phyloP scores from a whole-genome alignment of 306 rosid species.

The Abrus pulchellus region DNA sequence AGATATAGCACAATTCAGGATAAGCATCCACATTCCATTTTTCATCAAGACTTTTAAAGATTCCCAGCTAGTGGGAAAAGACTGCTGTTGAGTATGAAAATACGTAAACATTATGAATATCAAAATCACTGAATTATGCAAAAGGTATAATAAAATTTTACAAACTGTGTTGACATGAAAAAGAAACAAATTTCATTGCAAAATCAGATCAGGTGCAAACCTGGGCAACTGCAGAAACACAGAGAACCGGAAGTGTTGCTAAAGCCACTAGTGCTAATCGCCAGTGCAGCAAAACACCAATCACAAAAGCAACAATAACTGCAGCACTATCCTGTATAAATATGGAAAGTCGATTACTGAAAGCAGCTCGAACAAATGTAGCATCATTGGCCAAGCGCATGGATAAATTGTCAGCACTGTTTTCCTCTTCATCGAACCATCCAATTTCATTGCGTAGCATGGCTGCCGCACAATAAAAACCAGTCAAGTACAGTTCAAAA shows the following conservation, averaged over 20 bases:
- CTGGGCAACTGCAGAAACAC: conserved; percentile 97
- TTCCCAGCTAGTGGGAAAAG: neutral
- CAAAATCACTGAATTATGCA: conserved; percentile 14
- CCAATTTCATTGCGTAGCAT: conserved; percentile 98
- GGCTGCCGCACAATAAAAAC: conserved; percentile 70
- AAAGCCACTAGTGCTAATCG: conserved; percentile 97
- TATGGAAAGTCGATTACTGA: conserved; percentile 97
- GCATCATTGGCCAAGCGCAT: conserved; percentile 99
- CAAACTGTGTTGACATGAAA: conserved; percentile 35
- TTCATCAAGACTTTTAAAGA: conserved; percentile 1
- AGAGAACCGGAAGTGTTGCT: conserved; percentile 90
- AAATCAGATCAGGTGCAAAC: conserved; percentile 59
- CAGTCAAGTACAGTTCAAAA: conserved; percentile 47
- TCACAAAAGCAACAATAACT: conserved; percentile 89
- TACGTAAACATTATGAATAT: neutral
- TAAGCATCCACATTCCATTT: conserved; percentile 4
- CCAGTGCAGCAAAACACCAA: conserved; percentile 92
- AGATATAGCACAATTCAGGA: neutral
- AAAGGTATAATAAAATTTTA: conserved; percentile 37
- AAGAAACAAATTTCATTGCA: conserved; percentile 30
- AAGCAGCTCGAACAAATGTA: conserved; percentile 98
- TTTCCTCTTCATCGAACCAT: conserved; percentile 98
- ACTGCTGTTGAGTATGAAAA: neutral
- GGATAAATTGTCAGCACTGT: conserved; percentile 96
- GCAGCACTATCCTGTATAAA: conserved; percentile 99